Evolutionary conservation across 306 rosid species (phyloP).

Genomic region (Quercus mongolica): DNA sequence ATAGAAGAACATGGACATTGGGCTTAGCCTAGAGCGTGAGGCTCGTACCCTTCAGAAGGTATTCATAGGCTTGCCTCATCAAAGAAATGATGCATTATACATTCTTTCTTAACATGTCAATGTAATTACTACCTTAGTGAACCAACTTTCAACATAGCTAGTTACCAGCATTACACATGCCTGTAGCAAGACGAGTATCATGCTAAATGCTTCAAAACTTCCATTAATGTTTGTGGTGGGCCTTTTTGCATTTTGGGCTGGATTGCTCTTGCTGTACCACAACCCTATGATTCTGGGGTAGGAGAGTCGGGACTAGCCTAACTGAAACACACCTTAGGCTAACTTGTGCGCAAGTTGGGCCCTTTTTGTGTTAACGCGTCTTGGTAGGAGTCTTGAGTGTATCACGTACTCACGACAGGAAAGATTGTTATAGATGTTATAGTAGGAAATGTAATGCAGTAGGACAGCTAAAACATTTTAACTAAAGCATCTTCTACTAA

Average conservation of each 20-base stretch:
- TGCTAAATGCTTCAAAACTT: constrained; percentile 16
- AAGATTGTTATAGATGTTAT: no score
- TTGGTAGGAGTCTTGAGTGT: no score
- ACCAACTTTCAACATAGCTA: not conserved
- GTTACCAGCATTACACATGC: not conserved
- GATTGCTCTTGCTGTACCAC: not conserved
- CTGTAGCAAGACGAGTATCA: not conserved
- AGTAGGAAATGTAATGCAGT: no score
- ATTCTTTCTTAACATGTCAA: not conserved
- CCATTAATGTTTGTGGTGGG: not conserved
- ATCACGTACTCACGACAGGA: no score
- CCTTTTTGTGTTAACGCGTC: no score
- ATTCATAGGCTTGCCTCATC: constrained; percentile 17
- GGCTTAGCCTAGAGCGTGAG: constrained; percentile 85
- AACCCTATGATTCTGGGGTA: no score
- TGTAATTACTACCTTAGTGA: not conserved
- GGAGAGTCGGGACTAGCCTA: no score
- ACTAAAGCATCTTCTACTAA: no score
- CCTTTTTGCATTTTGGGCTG: no score
- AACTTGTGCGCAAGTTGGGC: no score
- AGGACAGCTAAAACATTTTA: no score
- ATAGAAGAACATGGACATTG: constrained; percentile 89
- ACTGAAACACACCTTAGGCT: no score
- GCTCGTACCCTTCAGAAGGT: constrained; percentile 94
- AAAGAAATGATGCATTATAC: not conserved